Percentiles rank a stretch among this genome's conserved stretches.
These are phyloP conservation scores for Schizosaccharomyces cryophilus DNA, from an alignment of 805 yeast genomes.

Conservation along the genomic window DNA sequence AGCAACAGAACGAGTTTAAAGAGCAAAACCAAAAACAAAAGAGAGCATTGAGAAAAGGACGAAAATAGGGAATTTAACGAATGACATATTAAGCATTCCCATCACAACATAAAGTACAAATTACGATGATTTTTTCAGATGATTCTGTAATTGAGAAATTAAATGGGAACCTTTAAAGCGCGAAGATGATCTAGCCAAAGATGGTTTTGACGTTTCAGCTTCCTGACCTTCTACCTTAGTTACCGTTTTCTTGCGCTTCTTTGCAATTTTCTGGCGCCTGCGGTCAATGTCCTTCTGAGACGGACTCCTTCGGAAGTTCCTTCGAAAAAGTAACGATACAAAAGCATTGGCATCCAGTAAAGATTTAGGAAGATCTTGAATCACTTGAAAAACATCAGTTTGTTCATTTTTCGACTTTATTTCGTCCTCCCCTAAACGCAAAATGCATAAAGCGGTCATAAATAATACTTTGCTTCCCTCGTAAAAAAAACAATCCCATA, in stretches of 20 bases:
- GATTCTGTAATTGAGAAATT: neutral
- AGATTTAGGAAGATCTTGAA: constrained; percentile 60
- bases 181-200: neutral
- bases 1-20: too few species aligned
- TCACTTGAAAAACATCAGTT: constrained; percentile 53
- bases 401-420: constrained; percentile 22
- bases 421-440: constrained; percentile 49
- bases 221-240: neutral
- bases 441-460: constrained; percentile 55
- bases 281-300: neutral
- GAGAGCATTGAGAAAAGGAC: too few species aligned
- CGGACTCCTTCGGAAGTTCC: constrained; percentile 9
- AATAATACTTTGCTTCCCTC: constrained; percentile 76
- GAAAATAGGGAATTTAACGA: neutral
- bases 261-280: neutral
- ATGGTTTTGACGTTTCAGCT: neutral
- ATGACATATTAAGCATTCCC: constrained; percentile 1
- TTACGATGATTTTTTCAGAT: neutral
- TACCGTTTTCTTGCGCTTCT: neutral
- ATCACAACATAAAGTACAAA: neutral
- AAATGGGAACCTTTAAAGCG: neutral
- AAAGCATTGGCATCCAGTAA: constrained; percentile 43
- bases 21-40: too few species aligned
- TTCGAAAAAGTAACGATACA: constrained; percentile 52
- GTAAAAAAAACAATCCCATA: constrained; percentile 87